Percentiles rank a stretch among this genome's conserved stretches.
Evolutionary conservation across 306 rosid species (phyloP).

Genomic region (Prunus salicina): DNA sequence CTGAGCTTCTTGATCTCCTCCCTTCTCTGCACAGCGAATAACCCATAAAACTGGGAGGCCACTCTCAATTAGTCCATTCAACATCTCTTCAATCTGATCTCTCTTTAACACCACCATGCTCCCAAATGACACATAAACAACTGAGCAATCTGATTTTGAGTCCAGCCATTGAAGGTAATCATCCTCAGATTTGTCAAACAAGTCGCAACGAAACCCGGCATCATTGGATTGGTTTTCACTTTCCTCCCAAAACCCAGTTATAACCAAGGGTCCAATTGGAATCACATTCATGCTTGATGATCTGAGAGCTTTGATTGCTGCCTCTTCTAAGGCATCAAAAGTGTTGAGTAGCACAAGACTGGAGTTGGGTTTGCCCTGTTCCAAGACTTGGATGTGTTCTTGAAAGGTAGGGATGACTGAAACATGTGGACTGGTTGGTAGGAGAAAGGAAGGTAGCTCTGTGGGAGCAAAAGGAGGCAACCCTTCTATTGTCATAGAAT

Average conservation of each 20-base stretch:
- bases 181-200: neutral
- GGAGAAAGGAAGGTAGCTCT: constrained; percentile 11
- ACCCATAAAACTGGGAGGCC: constrained; percentile 57
- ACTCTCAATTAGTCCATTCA: constrained; percentile 42
- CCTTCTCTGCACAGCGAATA: constrained; percentile 15
- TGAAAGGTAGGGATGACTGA: neutral
- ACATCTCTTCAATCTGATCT: constrained; percentile 59
- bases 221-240: constrained; percentile 21
- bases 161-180: constrained; percentile 53
- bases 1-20: constrained; percentile 4
- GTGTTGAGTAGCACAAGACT: constrained; percentile 20
- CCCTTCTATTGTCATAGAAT: neutral
- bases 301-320: constrained; percentile 19
- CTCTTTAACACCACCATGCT: constrained; percentile 26
- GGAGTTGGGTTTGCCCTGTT: neutral
- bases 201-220: constrained; percentile 41
- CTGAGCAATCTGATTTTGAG: constrained; percentile 36
- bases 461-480: constrained; percentile 3
- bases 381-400: constrained; percentile 12
- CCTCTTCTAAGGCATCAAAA: constrained; percentile 24
- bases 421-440: constrained; percentile 10
- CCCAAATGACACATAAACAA: constrained; percentile 68
- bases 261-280: constrained; percentile 61
- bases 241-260: constrained; percentile 38
- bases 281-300: constrained; percentile 4